phyloP scores from a whole-genome alignment of 2,329 filamentous ascomycete genomes.

The Aspergillus sp. region DNA sequence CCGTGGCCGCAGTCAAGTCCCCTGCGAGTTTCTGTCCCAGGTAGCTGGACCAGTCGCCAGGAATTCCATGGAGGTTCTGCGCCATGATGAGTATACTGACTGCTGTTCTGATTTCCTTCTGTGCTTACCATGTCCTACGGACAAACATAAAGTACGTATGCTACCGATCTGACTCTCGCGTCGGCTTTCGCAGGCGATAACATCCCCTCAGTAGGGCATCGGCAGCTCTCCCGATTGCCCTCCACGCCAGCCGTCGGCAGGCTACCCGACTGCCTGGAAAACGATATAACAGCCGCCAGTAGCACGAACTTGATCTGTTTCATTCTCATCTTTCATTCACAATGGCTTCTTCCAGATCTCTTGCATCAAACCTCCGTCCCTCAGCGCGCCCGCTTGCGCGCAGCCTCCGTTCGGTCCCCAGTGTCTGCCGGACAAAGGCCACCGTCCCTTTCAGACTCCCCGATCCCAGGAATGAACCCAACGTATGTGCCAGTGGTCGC shows the following conservation, averaged over 20 bases:
- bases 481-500: slow-evolving; percentile 12
- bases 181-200: too few species aligned
- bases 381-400: slow-evolving; percentile 8
- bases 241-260: too few species aligned
- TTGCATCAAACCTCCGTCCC: background rate
- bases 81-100: too few species aligned
- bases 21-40: slow-evolving; percentile 10
- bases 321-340: background rate
- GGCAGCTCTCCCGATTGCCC: background rate
- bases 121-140: too few species aligned
- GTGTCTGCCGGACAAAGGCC: slow-evolving; percentile 13
- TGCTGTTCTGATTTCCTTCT: too few species aligned
- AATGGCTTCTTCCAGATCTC: background rate
- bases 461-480: slow-evolving; percentile 27
- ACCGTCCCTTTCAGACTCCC: slow-evolving; percentile 23
- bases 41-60: too few species aligned
- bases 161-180: too few species aligned
- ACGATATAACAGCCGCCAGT: too few species aligned
- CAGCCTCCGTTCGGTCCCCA: slow-evolving; percentile 6
- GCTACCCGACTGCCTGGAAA: too few species aligned
- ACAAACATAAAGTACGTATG: too few species aligned
- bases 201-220: background rate
- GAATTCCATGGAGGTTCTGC: too few species aligned
- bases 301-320: too few species aligned
- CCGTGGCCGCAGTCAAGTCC: slow-evolving; percentile 16